These are phyloP conservation scores for Candida albicans DNA, from an alignment of 1,139 yeast genomes.

Conservation along the genomic window DNA sequence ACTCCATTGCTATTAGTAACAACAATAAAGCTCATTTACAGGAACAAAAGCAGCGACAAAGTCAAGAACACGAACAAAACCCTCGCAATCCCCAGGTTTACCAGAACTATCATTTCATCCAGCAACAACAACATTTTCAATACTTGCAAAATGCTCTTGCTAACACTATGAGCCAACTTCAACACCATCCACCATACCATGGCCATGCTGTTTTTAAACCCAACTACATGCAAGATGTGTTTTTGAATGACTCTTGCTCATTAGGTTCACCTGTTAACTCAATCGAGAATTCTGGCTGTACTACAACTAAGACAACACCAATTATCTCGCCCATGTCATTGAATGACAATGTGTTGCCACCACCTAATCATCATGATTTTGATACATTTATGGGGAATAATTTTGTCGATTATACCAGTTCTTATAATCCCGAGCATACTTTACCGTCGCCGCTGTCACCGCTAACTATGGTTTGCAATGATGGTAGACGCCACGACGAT, in stretches of 20 bases:
- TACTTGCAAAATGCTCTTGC: conserved; percentile 8
- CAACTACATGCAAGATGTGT: conserved; percentile 6
- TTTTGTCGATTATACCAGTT: not conserved
- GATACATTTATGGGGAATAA: not conserved
- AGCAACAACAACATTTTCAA: conserved; percentile 7
- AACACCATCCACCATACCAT: not conserved
- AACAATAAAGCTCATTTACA: not conserved
- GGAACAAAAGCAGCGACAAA: not conserved
- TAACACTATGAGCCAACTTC: conserved; percentile 1
- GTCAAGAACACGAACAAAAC: not conserved
- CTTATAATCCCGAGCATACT: not conserved
- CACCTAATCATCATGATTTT: not conserved
- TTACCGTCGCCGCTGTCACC: conserved; percentile 5
- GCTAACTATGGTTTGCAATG: not conserved
- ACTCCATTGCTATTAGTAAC: not conserved
- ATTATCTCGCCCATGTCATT: conserved; percentile 1
- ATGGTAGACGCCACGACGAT: conserved; percentile 1
- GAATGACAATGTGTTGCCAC: not conserved
- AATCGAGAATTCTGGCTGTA: conserved; percentile 2
- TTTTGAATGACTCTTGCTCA: conserved; percentile 4
- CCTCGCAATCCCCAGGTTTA: conserved; percentile 1
- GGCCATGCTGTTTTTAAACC: conserved; percentile 4
- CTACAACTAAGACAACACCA: conserved; percentile 5
- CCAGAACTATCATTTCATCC: conserved; percentile 3
- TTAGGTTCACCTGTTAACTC: conserved; percentile 3